A percentile compares a stretch with the other conserved stretches of the same genome.
These are phyloP conservation scores for Talaromyces wortmannii DNA, from an alignment of 495 filamentous ascomycete species.

Conservation along the genomic window DNA sequence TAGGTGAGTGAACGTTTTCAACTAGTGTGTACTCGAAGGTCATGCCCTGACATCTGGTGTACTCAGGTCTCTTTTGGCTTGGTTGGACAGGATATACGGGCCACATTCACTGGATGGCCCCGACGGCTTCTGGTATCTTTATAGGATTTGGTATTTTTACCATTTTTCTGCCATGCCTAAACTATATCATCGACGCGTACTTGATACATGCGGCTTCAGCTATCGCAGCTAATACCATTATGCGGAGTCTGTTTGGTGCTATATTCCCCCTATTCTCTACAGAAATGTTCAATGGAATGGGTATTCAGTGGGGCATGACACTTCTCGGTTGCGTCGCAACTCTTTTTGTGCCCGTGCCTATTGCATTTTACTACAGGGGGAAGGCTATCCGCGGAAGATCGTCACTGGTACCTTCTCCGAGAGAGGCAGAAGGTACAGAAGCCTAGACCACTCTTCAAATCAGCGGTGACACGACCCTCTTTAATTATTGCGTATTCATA, in stretches of 20 bases:
- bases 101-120: conserved; percentile 27
- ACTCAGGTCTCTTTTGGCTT: too few relatives aligned
- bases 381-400: too few relatives aligned
- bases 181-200: conserved; percentile 35
- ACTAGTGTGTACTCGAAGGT: too few relatives aligned
- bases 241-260: conserved; percentile 52
- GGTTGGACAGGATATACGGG: conserved; percentile 31
- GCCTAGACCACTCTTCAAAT: too few relatives aligned
- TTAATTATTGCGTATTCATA: too few relatives aligned
- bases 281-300: conserved; percentile 68
- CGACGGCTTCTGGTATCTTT: conserved; percentile 21
- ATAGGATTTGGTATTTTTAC: conserved; percentile 28
- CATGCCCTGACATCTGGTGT: too few relatives aligned
- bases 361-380: too few relatives aligned
- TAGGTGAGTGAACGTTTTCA: too few relatives aligned
- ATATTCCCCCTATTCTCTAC: conserved; percentile 70
- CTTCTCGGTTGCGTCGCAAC: conserved; percentile 64
- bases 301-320: conserved; percentile 66
- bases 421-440: too few relatives aligned
- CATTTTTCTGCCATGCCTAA: conserved; percentile 33
- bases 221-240: not conserved
- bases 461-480: too few relatives aligned
- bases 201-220: conserved; percentile 4
- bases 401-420: too few relatives aligned
- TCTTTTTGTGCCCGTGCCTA: conserved; percentile 66